Base-by-base conservation (phyloP, 805 yeast species). In the Suhomyces pyralidae region DNA sequence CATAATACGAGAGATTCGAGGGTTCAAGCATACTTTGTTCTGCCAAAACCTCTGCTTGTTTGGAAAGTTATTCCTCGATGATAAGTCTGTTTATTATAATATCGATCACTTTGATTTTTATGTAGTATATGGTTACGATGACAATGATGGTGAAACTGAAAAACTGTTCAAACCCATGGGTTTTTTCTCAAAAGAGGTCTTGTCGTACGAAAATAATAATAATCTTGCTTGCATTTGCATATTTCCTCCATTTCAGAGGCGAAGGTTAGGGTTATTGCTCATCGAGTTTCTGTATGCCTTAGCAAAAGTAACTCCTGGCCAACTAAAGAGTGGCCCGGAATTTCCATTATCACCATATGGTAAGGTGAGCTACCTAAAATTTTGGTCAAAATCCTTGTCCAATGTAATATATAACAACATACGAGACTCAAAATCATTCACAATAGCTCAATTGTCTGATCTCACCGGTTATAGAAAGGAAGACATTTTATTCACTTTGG, bases 191-290 rank as follows among this genome's bases (percentile, higher is more conserved):
- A 88, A 89, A 60, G 99, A 94, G 62, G 71, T 86, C 44, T 72
- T 87, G 0, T 85, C 97, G 0, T 83, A 84, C 80, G 93, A 88
- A 50, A 79, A 82, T 49, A 89, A 92, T 66, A 72, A 69, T 50
- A 94, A 93, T 64, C 73, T 94, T 38, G 97, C 97, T 0, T 94
- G 98, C 64, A 88, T 94, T 10, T 77, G 94, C 58, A 83, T 90
- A 3, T 88, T 94, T 55, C 99, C 99, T 0, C 97, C 97, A 2
- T 94, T 83, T 65, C 98, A 93, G 66, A 76, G 90, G 53, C 78
- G 80, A 40, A 85, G 83, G 7, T 66, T 92, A 24, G 99, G 98
- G 0, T 83, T 90, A 5, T 73, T 90, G 9, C 66, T 94, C 40
- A 89, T 94, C 14, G 90, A 90, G 55, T 88, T 90, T 58, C 89